Conservation (phyloP, 352 stramenopile genomes). For the Phytophthora chlamydospora region DNA sequence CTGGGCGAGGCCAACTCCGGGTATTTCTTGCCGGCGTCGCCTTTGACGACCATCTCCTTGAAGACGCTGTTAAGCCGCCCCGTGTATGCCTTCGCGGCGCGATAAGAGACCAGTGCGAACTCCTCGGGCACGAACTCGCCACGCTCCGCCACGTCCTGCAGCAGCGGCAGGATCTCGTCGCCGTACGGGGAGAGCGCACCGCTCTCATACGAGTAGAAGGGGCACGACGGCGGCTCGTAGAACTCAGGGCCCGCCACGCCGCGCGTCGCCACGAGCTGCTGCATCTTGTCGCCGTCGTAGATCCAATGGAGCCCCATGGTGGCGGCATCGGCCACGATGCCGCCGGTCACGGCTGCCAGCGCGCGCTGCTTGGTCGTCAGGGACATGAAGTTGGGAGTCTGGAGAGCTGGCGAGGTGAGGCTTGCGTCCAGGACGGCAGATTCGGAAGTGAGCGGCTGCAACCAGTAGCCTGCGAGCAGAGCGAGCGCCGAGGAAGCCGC, state of each 20-base stretch:
- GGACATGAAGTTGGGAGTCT: conserved; percentile 16
- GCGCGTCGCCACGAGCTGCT: conserved; percentile 36
- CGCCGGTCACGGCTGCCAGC: conserved; percentile 48
- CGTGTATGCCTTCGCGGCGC: conserved; percentile 59
- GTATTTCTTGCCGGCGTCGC: conserved; percentile 62
- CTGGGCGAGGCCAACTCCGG: conserved; percentile 56
- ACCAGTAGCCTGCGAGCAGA: conserved; percentile 2
- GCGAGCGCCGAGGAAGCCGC: too few relatives aligned
- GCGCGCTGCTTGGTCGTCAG: conserved; percentile 49
- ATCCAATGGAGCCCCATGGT: conserved; percentile 82
- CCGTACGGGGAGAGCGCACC: conserved; percentile 67
- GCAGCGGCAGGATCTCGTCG: conserved; percentile 66
- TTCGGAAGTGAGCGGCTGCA: conserved; percentile 19
- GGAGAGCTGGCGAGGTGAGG: not conserved
- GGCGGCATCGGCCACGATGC: conserved; percentile 68
- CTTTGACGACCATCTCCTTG: conserved; percentile 70
- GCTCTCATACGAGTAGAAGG: conserved; percentile 68
- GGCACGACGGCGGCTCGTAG: conserved; percentile 60
- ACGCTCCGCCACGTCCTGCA: conserved; percentile 52
- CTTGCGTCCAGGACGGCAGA: conserved; percentile 4
- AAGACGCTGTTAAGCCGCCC: conserved; percentile 72
- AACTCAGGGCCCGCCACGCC: conserved; percentile 43
- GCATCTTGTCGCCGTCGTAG: conserved; percentile 65
- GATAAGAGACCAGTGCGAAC: conserved; percentile 59
- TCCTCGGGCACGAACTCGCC: conserved; percentile 49